Evolutionary conservation across 208 protist species (phyloP).

Genomic region (Trypanosomatidae sp.): DNA sequence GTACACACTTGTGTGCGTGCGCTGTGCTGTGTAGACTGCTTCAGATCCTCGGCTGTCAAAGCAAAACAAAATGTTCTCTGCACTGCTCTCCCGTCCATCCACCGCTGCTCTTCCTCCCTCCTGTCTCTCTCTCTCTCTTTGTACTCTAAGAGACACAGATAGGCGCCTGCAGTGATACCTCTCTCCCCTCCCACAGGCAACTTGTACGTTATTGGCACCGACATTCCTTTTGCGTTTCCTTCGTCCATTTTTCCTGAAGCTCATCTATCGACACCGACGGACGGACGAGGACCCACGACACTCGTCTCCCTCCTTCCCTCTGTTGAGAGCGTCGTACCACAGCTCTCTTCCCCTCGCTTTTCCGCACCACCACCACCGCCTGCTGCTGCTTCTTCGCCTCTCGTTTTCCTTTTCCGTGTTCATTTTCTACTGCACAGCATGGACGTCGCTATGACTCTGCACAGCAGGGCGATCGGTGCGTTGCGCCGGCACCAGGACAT

Average conservation of each 20-base stretch:
- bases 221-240: background rate
- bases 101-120: background rate
- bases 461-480: background rate
- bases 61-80: background rate
- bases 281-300: background rate
- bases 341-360: background rate
- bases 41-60: background rate
- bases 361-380: background rate
- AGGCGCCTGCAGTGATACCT: too few species aligned
- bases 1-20: background rate
- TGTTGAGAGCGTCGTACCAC: background rate
- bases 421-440: background rate
- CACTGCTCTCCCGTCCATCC: background rate
- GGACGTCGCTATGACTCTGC: background rate
- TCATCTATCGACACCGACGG: background rate
- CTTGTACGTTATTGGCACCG: too few species aligned
- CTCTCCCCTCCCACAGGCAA: too few species aligned
- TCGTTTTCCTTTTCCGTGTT: background rate
- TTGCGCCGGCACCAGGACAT: conserved; percentile 9
- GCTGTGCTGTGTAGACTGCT: background rate
- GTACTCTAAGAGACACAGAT: background rate
- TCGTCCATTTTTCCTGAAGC: background rate
- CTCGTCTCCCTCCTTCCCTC: background rate
- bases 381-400: background rate
- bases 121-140: background rate